Evolutionary conservation across 805 yeast genomes (phyloP), one percentile per base, ranked within the genome.

Genomic region (Vanderwaltozyma tropicalis): DNA sequence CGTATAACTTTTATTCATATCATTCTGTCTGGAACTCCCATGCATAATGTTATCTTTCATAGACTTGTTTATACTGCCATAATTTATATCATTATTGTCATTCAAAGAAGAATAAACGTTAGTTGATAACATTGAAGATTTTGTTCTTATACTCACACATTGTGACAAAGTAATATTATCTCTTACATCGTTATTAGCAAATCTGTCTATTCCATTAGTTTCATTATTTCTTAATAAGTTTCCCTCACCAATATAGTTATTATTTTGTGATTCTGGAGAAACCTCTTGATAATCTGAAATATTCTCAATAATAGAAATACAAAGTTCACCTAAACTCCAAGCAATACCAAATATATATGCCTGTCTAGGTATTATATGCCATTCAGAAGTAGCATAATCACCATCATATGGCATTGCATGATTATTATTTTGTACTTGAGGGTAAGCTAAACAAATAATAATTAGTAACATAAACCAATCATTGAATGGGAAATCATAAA

Each of bases 331-430:
- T 10, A 63, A 28, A 24, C 64, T 52, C 60, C 66, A 64, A 2
- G 53, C 52, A 11, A 61, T 44, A 3, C 68, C 71, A 42, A 64
- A 65, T 7, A 64, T 40, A 37, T 53, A 65, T 1, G 64, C 56
- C 44, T 65, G 67, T 32, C 63, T 53, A 30, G 63, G 67, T 3
- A 62, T 61, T n/a, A 66, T 52, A 34, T 64, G 66, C 67, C 68
- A 66, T 18, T 37, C 39, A 4, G 31, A 54, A 26, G 45, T 38
- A 13, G 52, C 46, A 12, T 37, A 40, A 12, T 42, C 35, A 16
- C 33, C 28, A 26, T 35, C 37, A 19, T 31, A 32, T 15, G 14
- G 9, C 9, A 29, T 24, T 6, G 18, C 14, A 19, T 7, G 22
- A 28, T 17, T 37, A 17, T 11, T 39, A 18, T 54, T 57, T 28